Percentiles rank a stretch among this genome's conserved stretches.
These are phyloP conservation scores for Backusella macrospora DNA, from an alignment of 192 early-diverging fungal genomes.

Conservation along the genomic window DNA sequence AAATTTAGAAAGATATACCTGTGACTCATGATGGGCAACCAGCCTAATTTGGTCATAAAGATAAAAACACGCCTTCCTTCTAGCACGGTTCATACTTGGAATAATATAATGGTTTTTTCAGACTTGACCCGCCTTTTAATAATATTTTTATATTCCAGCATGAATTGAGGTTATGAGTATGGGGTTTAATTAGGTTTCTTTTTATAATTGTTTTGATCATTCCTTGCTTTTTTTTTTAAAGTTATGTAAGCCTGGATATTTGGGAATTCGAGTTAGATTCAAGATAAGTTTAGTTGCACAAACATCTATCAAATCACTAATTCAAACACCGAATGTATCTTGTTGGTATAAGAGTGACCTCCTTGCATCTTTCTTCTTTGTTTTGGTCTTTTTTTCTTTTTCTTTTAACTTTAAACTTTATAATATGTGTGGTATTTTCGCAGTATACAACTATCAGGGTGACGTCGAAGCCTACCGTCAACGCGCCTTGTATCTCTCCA, in stretches of 20 bases:
- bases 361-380: not conserved
- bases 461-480: constrained; percentile 77
- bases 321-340: not conserved
- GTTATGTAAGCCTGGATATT: constrained; percentile 1
- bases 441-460: constrained; percentile 84
- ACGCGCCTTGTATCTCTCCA: constrained; percentile 83
- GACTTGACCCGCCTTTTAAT: not conserved
- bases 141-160: not conserved
- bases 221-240: not conserved
- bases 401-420: constrained; percentile 17
- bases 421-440: constrained; percentile 97
- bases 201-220: not conserved
- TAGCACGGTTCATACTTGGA: not conserved
- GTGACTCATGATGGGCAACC: constrained; percentile 16
- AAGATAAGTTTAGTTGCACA: constrained; percentile 3
- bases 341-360: not conserved
- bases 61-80: not conserved
- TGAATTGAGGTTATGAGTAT: not conserved
- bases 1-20: constrained; percentile 1
- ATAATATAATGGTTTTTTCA: not conserved
- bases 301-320: constrained; percentile 9
- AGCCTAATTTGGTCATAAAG: not conserved
- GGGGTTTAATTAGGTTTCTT: not conserved
- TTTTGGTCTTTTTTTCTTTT: not conserved
- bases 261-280: not conserved